Base-by-base conservation (phyloP, 2,329 filamentous ascomycete genomes). In the Bisporella sp. region DNA sequence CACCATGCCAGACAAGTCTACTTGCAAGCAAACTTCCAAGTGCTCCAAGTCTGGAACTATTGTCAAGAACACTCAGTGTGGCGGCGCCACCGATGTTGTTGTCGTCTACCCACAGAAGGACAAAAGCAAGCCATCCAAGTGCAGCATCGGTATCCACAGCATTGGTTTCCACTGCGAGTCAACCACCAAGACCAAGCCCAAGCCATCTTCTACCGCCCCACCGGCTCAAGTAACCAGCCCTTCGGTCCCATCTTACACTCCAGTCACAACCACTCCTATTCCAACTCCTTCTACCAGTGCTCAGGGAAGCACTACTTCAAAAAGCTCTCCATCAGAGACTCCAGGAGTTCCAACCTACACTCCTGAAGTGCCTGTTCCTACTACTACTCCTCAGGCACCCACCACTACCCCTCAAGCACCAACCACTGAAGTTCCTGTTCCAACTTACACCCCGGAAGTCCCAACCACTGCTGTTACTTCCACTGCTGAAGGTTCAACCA, bases 31-130 rank as follows among this genome's bases (percentile, higher is more conserved):
- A 62, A 82, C 80, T 55, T 73, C 79, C 57, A 65, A 75, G 47
- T 95, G 89, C 79, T 79, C 75, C 57, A 73, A 76, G 49, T 72
- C 76, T 12, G 88, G 88, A 62, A 84, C 81, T 52, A 79, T 77
- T 44, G 76, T 96, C 62, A 72, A 81, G 71, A 96, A 96, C 79
- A 81, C 74, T 54, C 89, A 96, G 77, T 97, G 92, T 68, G 92
- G 90, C 79, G 91, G 91, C 69, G 91, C 92, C 57, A 89, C 78
- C 66, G 83, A 81, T 51, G 89, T 96, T 54, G 82, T 79, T 49
- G 83, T 96, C 66, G 71, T 82, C 66, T 81, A 76, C 69, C 77
- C 79, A 45, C 72, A 75, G 57, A 57, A 59, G 41, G 51, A 53
- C 33, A 33, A 47, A 6, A 69, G 79, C 52, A 80, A 84, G 64